phyloP scores from a whole-genome alignment of 495 filamentous ascomycete genomes.

The Daldinia decipiens region DNA sequence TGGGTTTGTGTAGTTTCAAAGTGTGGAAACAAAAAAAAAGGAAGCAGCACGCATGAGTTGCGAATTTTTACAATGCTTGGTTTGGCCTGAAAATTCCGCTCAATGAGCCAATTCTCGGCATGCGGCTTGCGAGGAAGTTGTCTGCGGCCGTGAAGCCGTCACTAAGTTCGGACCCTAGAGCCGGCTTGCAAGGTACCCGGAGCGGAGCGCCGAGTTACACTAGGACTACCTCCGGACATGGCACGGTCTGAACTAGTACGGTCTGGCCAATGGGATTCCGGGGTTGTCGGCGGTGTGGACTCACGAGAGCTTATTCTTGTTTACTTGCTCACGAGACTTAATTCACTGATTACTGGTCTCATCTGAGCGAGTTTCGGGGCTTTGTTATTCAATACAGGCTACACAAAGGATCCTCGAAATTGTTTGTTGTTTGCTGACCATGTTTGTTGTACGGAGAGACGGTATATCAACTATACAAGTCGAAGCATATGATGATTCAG shows the following conservation, averaged over 20 bases:
- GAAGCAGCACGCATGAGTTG: neutral
- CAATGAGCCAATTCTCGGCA: neutral
- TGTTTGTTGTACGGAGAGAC: neutral
- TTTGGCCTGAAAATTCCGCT: neutral
- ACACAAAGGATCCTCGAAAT: neutral
- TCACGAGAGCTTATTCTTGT: neutral
- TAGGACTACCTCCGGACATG: neutral
- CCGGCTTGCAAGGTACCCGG: neutral
- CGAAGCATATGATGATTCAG: neutral
- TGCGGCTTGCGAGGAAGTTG: neutral
- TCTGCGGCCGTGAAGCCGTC: neutral
- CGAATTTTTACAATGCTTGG: slow-evolving; percentile 5
- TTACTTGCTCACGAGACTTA: neutral
- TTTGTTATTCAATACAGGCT: neutral
- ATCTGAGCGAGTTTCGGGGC: neutral
- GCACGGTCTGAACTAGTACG: neutral
- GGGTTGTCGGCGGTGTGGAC: neutral
- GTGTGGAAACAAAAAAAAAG: neutral
- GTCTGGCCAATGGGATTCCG: neutral
- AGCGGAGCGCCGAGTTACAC: neutral
- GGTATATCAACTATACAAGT: neutral
- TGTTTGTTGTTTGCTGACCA: neutral
- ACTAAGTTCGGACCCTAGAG: neutral
- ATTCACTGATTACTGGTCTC: neutral
- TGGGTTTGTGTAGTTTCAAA: neutral